Evolutionary conservation across 108 stramenopile genomes (phyloP).

Genomic region (Discostella stelligeroides): DNA sequence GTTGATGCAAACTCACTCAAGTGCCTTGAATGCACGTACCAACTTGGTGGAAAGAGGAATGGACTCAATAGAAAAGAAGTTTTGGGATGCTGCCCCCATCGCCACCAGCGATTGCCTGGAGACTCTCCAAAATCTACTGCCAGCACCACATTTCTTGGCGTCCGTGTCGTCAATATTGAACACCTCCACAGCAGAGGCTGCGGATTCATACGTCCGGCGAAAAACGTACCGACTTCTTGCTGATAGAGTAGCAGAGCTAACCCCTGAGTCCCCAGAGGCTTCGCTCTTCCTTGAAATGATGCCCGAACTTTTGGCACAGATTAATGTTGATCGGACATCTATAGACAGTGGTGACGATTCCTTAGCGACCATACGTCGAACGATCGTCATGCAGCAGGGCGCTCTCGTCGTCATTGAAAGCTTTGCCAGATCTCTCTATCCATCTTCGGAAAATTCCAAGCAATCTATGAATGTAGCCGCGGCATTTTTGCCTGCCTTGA

Average conservation of each 20-base stretch:
- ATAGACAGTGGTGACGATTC: slow-evolving; percentile 34
- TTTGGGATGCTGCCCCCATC: slow-evolving; percentile 55
- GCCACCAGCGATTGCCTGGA: slow-evolving; percentile 57
- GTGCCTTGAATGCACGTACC: slow-evolving; percentile 35
- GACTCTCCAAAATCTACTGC: slow-evolving; percentile 62
- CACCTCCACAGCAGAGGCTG: slow-evolving; percentile 40
- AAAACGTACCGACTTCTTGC: slow-evolving; percentile 67
- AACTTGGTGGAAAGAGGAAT: slow-evolving; percentile 19
- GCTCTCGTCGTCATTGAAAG: slow-evolving; percentile 75
- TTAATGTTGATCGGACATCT: slow-evolving; percentile 8
- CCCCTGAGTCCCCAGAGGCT: slow-evolving; percentile 60
- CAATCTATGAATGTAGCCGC: slow-evolving; percentile 33
- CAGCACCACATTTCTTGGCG: slow-evolving; percentile 79
- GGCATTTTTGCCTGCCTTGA: slow-evolving; percentile 47
- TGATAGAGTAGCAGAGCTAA: slow-evolving; percentile 60
- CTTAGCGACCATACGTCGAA: slow-evolving; percentile 19
- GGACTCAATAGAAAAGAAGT: slow-evolving; percentile 37
- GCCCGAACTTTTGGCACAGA: slow-evolving; percentile 60
- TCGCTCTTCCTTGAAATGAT: slow-evolving; percentile 76
- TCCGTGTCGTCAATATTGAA: slow-evolving; percentile 71
- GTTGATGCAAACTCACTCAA: slow-evolving; percentile 62
- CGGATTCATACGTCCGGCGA: slow-evolving; percentile 58
- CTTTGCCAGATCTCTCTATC: slow-evolving; percentile 50
- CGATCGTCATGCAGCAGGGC: slow-evolving; percentile 60
- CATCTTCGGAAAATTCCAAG: slow-evolving; percentile 33